These are phyloP conservation scores for Apiotrichum mycotoxinovorans DNA, from an alignment of 1,284 basidiomycete species.

Conservation along the genomic window DNA sequence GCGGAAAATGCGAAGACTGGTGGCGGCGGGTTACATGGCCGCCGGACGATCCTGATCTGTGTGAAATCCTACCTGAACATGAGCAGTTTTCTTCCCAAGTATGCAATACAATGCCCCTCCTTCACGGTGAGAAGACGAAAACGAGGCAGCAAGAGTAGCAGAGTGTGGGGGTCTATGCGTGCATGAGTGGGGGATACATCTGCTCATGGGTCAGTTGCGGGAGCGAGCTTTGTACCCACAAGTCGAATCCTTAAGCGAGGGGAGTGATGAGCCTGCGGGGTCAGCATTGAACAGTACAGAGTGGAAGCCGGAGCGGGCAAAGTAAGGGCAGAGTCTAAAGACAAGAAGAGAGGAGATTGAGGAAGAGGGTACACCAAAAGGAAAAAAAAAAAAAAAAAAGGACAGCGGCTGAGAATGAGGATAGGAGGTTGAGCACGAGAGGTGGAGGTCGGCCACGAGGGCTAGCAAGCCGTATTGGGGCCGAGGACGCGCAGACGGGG, in stretches of 20 bases:
- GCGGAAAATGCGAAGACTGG: too few relatives aligned
- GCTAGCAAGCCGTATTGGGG: too few relatives aligned
- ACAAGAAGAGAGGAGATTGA: too few relatives aligned
- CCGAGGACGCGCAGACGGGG: too few relatives aligned
- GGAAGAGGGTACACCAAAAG: too few relatives aligned
- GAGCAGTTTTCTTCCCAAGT: background rate
- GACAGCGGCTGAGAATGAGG: too few relatives aligned
- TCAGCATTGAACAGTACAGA: background rate
- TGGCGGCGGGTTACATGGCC: too few relatives aligned
- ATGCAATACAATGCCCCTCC: background rate
- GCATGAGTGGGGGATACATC: slow-evolving; percentile 17
- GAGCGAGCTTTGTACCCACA: background rate
- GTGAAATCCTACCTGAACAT: background rate
- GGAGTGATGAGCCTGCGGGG: slow-evolving; percentile 76
- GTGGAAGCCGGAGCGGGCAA: background rate
- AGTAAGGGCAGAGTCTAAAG: slow-evolving; percentile 1
- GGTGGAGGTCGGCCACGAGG: too few relatives aligned
- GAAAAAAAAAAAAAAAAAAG: too few relatives aligned
- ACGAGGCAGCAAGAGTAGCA: background rate
- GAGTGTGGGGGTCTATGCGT: slow-evolving; percentile 12
- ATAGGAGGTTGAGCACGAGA: too few relatives aligned
- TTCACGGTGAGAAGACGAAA: background rate
- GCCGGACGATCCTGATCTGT: too few relatives aligned
- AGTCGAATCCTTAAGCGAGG: slow-evolving; percentile 60
- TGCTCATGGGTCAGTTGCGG: slow-evolving; percentile 9